Conservation (phyloP, 306 rosid genomes). For the Cucurbita ficifolia region DNA sequence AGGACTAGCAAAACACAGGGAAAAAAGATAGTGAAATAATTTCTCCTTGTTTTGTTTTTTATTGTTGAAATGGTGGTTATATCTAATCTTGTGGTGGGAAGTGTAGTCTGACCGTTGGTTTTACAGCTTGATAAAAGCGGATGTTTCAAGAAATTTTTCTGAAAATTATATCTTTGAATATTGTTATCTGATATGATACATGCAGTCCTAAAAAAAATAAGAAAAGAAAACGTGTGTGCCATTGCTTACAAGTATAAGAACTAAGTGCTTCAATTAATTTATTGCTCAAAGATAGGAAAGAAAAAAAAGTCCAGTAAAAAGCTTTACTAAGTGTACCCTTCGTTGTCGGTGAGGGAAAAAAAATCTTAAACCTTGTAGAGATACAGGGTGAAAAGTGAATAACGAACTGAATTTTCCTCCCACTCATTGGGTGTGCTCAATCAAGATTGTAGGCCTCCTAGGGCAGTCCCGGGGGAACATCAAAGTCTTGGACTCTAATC, state of each 20-base stretch:
- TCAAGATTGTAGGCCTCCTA: neutral
- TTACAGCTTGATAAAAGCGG: neutral
- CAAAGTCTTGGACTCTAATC: neutral
- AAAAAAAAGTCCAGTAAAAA: neutral
- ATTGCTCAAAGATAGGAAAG: neutral
- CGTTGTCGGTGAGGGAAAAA: neutral
- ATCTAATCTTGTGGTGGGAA: neutral
- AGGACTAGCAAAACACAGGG: neutral
- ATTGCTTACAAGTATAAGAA: neutral
- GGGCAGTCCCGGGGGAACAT: neutral
- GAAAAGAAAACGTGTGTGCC: neutral
- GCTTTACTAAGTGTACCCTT: neutral
- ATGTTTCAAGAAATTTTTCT: neutral
- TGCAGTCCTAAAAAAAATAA: too few relatives aligned
- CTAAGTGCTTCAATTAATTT: neutral
- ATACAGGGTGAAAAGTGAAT: neutral
- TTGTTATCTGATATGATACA: neutral
- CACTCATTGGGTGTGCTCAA: neutral
- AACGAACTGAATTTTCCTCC: neutral
- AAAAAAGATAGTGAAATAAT: neutral
- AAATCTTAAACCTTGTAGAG: neutral
- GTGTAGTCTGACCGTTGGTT: neutral
- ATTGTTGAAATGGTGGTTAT: neutral
- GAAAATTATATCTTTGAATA: neutral
- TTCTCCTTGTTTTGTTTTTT: neutral